Conservation (phyloP, 2,329 filamentous ascomycete genomes). For the Paecilomyces dactylethromorphus region DNA sequence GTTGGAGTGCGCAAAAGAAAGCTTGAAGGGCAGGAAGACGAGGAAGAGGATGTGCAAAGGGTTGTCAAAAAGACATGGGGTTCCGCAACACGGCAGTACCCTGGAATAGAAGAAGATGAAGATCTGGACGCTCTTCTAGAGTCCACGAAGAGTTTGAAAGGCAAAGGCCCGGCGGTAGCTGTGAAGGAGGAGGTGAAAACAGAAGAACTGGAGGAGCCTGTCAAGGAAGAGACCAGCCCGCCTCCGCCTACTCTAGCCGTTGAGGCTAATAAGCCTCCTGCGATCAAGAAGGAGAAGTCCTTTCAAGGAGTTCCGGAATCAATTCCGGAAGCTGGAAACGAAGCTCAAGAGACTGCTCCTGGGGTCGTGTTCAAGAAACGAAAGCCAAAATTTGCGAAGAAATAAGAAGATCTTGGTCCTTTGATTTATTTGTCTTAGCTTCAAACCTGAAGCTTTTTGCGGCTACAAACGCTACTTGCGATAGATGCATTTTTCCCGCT, state of each 20-base stretch:
- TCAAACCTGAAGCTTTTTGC: background rate
- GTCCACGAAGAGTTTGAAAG: conserved; percentile 31
- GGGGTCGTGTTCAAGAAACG: conserved; percentile 44
- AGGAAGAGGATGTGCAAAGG: conserved; percentile 30
- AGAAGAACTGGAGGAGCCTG: conserved; percentile 1
- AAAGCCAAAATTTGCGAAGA: conserved; percentile 38
- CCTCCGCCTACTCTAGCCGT: conserved; percentile 5
- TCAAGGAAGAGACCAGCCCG: conserved; percentile 4
- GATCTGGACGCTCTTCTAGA: conserved; percentile 39
- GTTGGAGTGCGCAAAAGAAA: conserved; percentile 42
- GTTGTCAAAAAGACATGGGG: conserved; percentile 39
- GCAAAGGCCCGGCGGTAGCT: conserved; percentile 12
- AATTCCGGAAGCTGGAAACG: conserved; percentile 6
- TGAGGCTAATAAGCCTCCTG: conserved; percentile 6
- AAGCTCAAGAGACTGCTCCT: conserved; percentile 15
- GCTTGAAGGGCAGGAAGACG: conserved; percentile 36
- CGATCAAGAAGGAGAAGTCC: conserved; percentile 22
- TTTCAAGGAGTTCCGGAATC: conserved; percentile 4
- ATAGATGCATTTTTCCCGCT: background rate
- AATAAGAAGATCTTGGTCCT: conserved; percentile 16
- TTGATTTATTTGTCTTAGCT: background rate
- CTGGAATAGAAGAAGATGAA: conserved; percentile 29
- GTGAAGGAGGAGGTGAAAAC: conserved; percentile 10
- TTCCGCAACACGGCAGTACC: conserved; percentile 33
- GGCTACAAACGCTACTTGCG: background rate